A percentile compares a stretch with the other conserved stretches of the same genome.
Evolutionary conservation across 768 basidiomycete genomes (phyloP).

Genomic region (Russula brevipes): DNA sequence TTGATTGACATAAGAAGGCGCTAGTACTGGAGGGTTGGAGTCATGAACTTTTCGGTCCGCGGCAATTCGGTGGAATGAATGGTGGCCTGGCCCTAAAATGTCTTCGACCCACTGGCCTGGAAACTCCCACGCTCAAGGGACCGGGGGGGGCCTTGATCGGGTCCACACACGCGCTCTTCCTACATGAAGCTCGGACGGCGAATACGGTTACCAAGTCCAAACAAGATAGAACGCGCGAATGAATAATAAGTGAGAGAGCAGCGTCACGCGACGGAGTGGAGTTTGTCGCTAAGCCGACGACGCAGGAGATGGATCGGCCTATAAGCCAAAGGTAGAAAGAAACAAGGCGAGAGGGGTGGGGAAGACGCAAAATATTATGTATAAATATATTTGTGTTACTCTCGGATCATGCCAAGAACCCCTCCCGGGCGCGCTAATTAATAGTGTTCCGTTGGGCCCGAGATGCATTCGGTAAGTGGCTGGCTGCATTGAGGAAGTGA

Average conservation of each 20-base stretch:
- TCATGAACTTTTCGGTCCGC: background rate
- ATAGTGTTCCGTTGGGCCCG: background rate
- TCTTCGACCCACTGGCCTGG: background rate
- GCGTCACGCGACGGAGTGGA: background rate
- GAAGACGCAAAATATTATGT: background rate
- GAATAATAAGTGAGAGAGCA: background rate
- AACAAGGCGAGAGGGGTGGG: background rate
- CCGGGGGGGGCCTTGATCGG: background rate
- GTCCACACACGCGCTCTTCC: too few relatives aligned
- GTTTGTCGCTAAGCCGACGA: conserved; percentile 9
- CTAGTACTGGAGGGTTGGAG: background rate
- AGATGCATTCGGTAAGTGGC: conserved; percentile 1
- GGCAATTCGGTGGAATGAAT: background rate
- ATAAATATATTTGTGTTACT: background rate
- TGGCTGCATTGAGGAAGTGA: background rate
- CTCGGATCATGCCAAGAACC: conserved; percentile 11
- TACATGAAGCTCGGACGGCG: too few relatives aligned
- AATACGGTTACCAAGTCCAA: background rate
- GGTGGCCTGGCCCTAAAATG: background rate
- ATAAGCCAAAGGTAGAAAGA: background rate
- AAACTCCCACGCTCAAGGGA: background rate
- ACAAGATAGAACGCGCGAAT: background rate
- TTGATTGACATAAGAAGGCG: background rate
- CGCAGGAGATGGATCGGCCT: conserved; percentile 18
- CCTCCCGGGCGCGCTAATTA: background rate